A percentile compares a stretch with the other conserved stretches of the same genome.
Evolutionary conservation across 192 early-diverging fungal genomes (phyloP).

Genomic region (Umbelopsis ramanniana): DNA sequence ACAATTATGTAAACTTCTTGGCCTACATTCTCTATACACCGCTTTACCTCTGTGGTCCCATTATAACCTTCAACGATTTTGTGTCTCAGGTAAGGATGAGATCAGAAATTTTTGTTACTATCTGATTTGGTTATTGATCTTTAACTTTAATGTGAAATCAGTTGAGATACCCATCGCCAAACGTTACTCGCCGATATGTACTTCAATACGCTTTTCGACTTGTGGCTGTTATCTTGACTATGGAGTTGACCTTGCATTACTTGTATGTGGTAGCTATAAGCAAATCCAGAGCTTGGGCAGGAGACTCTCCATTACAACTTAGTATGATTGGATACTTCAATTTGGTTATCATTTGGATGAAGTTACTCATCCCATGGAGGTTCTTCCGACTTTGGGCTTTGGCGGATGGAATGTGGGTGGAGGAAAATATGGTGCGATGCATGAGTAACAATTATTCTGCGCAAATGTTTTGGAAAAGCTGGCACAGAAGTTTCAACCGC

Average conservation of each 20-base stretch:
- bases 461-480: slow-evolving; percentile 93
- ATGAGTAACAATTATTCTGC: slow-evolving; percentile 96
- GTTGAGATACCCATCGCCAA: slow-evolving; percentile 59
- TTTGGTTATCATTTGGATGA: slow-evolving; percentile 93
- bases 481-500: slow-evolving; percentile 93
- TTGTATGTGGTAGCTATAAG: slow-evolving; percentile 92
- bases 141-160: slow-evolving; percentile 14
- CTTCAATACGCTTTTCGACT: slow-evolving; percentile 75
- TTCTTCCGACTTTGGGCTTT: slow-evolving; percentile 97
- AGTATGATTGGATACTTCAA: slow-evolving; percentile 89
- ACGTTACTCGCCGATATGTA: slow-evolving; percentile 37
- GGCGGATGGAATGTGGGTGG: slow-evolving; percentile 84
- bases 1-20: slow-evolving; percentile 79
- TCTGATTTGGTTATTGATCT: too few relatives aligned
- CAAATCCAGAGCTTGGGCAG: slow-evolving; percentile 84
- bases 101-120: background rate
- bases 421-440: slow-evolving; percentile 97
- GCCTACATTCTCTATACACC: slow-evolving; percentile 88
- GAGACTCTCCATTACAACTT: slow-evolving; percentile 79
- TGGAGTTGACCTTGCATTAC: slow-evolving; percentile 90
- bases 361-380: slow-evolving; percentile 94
- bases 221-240: slow-evolving; percentile 61
- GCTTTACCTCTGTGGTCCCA: slow-evolving; percentile 92
- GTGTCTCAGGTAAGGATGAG: slow-evolving; percentile 66
- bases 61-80: slow-evolving; percentile 95